These are phyloP conservation scores for Tricholoma sp. DNA, from an alignment of 768 basidiomycete species.

Conservation along the genomic window DNA sequence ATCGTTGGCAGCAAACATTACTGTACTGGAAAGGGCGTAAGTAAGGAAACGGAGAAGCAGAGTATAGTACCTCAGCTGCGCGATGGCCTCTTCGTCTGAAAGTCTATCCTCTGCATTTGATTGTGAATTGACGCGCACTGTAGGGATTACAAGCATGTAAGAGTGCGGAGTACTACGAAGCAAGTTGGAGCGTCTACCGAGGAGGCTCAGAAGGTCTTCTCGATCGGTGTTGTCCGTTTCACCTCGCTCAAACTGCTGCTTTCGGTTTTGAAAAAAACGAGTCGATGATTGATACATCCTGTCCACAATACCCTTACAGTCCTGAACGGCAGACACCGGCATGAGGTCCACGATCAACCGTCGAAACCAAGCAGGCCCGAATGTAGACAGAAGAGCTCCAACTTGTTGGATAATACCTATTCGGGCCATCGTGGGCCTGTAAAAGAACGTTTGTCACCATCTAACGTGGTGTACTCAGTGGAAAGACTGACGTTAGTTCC, in stretches of 20 bases:
- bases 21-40: background rate
- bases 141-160: background rate
- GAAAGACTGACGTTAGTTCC: background rate
- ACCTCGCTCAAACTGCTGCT: background rate
- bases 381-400: background rate
- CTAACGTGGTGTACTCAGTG: background rate
- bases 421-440: background rate
- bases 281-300: background rate
- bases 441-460: background rate
- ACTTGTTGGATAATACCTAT: background rate
- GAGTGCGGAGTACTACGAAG: background rate
- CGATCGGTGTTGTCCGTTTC: background rate
- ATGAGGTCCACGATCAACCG: background rate
- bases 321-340: background rate
- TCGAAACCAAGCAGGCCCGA: background rate
- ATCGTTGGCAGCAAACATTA: background rate
- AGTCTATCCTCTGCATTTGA: background rate
- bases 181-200: background rate
- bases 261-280: background rate
- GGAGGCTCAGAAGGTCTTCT: background rate
- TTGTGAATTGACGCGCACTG: background rate
- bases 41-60: background rate
- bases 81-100: background rate
- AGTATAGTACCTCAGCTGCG: background rate
- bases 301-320: background rate